Evolutionary conservation across 1,284 basidiomycete species (phyloP), one percentile per base, ranked within the genome.

Genomic region (Rhodotorula sp.): DNA sequence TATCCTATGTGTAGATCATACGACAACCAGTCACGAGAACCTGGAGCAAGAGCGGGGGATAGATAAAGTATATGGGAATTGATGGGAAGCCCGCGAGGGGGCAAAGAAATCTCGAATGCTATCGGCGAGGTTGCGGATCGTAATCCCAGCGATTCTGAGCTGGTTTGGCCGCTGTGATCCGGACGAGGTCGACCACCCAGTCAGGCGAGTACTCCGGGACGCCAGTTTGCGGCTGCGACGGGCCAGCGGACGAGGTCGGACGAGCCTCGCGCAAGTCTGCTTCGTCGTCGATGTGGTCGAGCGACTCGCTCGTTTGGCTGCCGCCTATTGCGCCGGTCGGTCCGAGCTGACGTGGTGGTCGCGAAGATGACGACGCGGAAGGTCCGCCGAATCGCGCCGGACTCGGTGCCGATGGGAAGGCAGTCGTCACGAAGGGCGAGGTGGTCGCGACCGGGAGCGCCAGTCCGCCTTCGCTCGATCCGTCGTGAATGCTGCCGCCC

Each of bases 111-210:
- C 10, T 43, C 39, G 39, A 43, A 43, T 43, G 39, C 39, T 43
- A 43, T 10, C 39, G 39, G 39, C 39, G 39, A 43, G 39, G 10
- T 8, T 43, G 39, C 39, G 39, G 51, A 46, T 67, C 66, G 64
- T 67, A 69, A 26, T 64, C 49, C 58, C 62, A 48, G 47, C 47
- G 43, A 26, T 62, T 23, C 39, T 68, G 58, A 1, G 58, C 59
- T 5, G 62, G 67, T 18, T 43, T 48, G 23, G 57, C 31, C 7
- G 67, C 62, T 7, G 68, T 52, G 4, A 46, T 49, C 26, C 69
- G 67, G 18, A 75, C 65, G 61, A 72, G 70, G 8, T 47, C 61
- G 34, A 75, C 49, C 29, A 73, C 62, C 67, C 69, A 73, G 57
- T 73, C 69, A 1, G 52, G 52, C 49, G 69, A 68, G 57, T 67